These are phyloP conservation scores for Elymus sibiricus DNA, from an alignment of 176 grass and related monocot genomes.

Conservation along the genomic window DNA sequence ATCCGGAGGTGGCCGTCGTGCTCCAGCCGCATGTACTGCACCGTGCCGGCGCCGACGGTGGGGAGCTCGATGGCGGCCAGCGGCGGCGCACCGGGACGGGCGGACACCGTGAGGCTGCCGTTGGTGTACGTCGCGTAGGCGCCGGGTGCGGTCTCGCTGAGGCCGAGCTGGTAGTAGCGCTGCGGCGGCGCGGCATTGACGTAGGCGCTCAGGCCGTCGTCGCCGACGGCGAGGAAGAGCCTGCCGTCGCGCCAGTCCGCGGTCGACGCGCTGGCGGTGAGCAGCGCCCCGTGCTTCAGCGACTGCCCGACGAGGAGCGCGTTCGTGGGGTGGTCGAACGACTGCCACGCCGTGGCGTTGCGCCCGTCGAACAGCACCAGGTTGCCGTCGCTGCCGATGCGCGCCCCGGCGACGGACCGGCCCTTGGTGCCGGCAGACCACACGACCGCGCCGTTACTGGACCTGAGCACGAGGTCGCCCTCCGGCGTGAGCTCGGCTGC, in stretches of 20 bases:
- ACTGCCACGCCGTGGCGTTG: constrained; percentile 37
- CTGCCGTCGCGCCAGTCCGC: constrained; percentile 5
- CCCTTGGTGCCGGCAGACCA: constrained; percentile 33
- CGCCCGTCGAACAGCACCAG: constrained; percentile 29
- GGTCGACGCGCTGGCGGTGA: constrained; percentile 23
- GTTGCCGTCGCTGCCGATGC: constrained; percentile 34
- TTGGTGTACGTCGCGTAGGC: constrained; percentile 34
- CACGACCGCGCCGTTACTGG: background rate
- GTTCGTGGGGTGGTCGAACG: constrained; percentile 53
- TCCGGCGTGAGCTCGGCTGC: background rate
- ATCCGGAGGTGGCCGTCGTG: constrained; percentile 48
- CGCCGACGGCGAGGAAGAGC: constrained; percentile 27
- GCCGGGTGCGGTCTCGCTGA: background rate
- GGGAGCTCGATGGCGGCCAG: constrained; percentile 15
- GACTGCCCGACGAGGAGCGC: constrained; percentile 40
- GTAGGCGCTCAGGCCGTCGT: constrained; percentile 22
- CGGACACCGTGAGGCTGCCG: constrained; percentile 21
- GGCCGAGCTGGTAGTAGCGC: constrained; percentile 19
- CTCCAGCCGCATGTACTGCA: constrained; percentile 51
- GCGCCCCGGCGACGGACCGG: background rate
- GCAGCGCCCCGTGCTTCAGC: background rate
- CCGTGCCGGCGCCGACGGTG: background rate
- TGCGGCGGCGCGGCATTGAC: constrained; percentile 25
- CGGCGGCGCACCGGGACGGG: background rate
- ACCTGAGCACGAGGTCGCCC: constrained; percentile 24